phyloP scores from a whole-genome alignment of 1,284 basidiomycete species.

The Salmacisia buchloeana region DNA sequence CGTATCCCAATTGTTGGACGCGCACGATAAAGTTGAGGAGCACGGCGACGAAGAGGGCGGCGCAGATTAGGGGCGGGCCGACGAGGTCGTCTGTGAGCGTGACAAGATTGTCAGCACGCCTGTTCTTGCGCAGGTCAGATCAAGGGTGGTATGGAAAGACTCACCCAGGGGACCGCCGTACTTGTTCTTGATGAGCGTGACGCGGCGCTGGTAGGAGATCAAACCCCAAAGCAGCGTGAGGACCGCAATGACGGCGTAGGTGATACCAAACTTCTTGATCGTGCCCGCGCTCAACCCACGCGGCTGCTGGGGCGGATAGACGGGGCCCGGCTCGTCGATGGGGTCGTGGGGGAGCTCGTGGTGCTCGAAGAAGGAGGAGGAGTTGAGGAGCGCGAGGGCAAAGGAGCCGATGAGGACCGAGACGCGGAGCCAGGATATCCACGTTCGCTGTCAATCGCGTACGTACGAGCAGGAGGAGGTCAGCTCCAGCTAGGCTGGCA shows the following conservation, averaged over 20 bases:
- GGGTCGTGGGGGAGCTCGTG: conserved; percentile 23
- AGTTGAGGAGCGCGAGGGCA: conserved; percentile 80
- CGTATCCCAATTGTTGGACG: conserved; percentile 21
- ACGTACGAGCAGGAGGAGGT: not conserved
- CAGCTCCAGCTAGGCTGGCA: not conserved
- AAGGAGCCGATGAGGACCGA: conserved; percentile 79
- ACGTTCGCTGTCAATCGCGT: conserved; percentile 55
- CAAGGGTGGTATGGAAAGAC: too few species aligned
- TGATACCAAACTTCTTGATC: conserved; percentile 72
- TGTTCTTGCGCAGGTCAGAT: too few species aligned
- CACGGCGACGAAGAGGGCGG: conserved; percentile 43
- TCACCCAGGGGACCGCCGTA: conserved; percentile 86
- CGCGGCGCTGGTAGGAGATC: conserved; percentile 75
- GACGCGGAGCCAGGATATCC: conserved; percentile 84
- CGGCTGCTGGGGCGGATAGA: conserved; percentile 9
- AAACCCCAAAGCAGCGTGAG: conserved; percentile 67
- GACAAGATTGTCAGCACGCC: too few species aligned
- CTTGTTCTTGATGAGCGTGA: conserved; percentile 81
- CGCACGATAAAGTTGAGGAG: conserved; percentile 47
- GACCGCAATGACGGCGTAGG: conserved; percentile 67
- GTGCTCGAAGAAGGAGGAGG: conserved; percentile 56
- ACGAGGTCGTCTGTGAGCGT: conserved; percentile 40
- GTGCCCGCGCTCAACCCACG: conserved; percentile 58
- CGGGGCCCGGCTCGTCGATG: conserved; percentile 13
- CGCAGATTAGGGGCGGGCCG: conserved; percentile 47